phyloP scores from a whole-genome alignment of 331 rosid species.

The Ulmus americana region DNA sequence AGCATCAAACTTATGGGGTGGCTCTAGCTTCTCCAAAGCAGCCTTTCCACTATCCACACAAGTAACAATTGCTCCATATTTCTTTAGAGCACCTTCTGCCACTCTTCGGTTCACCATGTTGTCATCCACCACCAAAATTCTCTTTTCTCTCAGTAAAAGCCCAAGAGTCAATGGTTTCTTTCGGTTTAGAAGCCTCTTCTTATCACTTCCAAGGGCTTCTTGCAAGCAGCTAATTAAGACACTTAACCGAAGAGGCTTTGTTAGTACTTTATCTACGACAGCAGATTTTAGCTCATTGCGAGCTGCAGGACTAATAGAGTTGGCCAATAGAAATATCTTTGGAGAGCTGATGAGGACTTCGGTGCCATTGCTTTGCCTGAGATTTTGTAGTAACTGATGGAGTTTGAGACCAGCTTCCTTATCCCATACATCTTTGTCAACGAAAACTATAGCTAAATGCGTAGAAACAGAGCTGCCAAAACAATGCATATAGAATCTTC shows the following conservation, averaged over 20 bases:
- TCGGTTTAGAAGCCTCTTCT: conserved; percentile 39
- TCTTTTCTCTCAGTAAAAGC: conserved; percentile 45
- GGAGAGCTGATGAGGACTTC: conserved; percentile 36
- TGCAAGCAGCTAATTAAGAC: conserved; percentile 51
- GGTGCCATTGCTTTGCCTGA: conserved; percentile 27
- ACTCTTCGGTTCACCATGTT: conserved; percentile 84
- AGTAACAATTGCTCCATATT: conserved; percentile 73
- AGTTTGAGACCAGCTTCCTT: conserved; percentile 36
- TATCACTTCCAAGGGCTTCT: conserved; percentile 57
- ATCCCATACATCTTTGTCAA: conserved; percentile 79
- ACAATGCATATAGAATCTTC: conserved; percentile 19
- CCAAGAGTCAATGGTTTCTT: conserved; percentile 47
- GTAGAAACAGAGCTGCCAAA: conserved; percentile 36
- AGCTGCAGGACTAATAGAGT: conserved; percentile 34
- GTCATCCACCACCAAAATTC: conserved; percentile 88
- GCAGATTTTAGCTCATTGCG: conserved; percentile 44
- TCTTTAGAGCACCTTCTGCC: conserved; percentile 77
- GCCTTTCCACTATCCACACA: conserved; percentile 67
- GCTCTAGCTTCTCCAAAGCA: conserved; percentile 61
- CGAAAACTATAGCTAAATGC: conserved; percentile 57
- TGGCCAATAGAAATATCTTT: conserved; percentile 64
- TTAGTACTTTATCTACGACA: conserved; percentile 51
- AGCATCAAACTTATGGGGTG: conserved; percentile 73
- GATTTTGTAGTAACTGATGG: conserved; percentile 34
- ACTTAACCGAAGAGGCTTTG: conserved; percentile 67